These are phyloP conservation scores for Pichiaceae sp. DNA, from an alignment of 1,139 yeast species.

Conservation along the genomic window DNA sequence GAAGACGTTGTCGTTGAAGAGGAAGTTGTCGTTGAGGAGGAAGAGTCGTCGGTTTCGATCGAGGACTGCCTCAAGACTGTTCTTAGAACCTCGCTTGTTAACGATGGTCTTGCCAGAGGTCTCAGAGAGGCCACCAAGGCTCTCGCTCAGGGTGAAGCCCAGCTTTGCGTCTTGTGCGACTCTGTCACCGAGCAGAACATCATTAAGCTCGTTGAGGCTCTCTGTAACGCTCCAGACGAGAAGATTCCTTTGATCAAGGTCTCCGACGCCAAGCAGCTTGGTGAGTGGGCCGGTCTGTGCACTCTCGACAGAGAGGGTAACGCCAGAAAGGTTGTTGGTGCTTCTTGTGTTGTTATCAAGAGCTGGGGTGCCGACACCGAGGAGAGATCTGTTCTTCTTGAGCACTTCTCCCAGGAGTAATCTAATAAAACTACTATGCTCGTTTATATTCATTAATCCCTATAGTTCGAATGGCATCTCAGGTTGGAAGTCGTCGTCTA, in stretches of 20 bases:
- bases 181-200: slow-evolving; percentile 97
- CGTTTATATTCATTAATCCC: neutral
- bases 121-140: slow-evolving; percentile 99
- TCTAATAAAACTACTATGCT: neutral
- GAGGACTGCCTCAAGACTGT: slow-evolving; percentile 99
- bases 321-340: slow-evolving; percentile 99
- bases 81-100: slow-evolving; percentile 95
- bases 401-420: slow-evolving; percentile 89
- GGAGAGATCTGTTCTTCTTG: slow-evolving; percentile 94
- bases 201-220: slow-evolving; percentile 97
- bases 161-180: slow-evolving; percentile 95
- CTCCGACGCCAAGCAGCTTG: slow-evolving; percentile 98
- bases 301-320: slow-evolving; percentile 99
- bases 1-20: slow-evolving; percentile 61
- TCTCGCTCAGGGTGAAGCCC: slow-evolving; percentile 95
- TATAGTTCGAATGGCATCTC: slow-evolving; percentile 23
- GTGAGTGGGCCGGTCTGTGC: slow-evolving; percentile 99
- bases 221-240: slow-evolving; percentile 95
- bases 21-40: slow-evolving; percentile 78
- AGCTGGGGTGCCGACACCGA: slow-evolving; percentile 99
- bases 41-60: slow-evolving; percentile 81
- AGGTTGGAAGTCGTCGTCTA: slow-evolving; percentile 28
- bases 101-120: slow-evolving; percentile 99
- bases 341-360: slow-evolving; percentile 98
- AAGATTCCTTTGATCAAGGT: slow-evolving; percentile 98